A percentile compares a stretch with the other conserved stretches of the same genome.
Conservation (phyloP, 306 rosid species). For the Cicer yamashitae region DNA sequence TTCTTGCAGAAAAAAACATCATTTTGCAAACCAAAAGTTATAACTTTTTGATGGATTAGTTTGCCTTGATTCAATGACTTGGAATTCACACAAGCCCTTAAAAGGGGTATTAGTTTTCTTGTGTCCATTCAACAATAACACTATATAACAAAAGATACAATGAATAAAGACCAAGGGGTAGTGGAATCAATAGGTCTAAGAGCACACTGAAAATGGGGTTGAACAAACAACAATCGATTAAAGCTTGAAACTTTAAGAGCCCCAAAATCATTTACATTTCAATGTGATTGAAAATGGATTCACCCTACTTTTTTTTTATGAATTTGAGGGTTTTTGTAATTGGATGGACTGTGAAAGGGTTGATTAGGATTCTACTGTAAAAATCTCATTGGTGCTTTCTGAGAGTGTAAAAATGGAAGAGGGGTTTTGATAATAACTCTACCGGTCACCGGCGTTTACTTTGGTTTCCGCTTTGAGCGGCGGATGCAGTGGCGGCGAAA, state of each 20-base stretch:
- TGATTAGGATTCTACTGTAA: background rate
- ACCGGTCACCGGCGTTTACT: background rate
- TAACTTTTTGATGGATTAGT: conserved; percentile 67
- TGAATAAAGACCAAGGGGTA: conserved; percentile 2
- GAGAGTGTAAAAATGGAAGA: background rate
- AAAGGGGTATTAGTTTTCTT: conserved; percentile 54
- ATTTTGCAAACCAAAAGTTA: conserved; percentile 64
- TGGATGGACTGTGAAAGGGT: background rate
- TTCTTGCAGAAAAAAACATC: conserved; percentile 55
- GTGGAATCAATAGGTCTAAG: conserved; percentile 1
- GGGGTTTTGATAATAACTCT: background rate
- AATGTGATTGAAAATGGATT: background rate
- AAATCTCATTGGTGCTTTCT: background rate
- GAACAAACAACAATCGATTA: conserved; percentile 1
- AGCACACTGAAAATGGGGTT: conserved; percentile 2
- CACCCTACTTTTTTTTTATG: background rate
- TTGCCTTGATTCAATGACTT: conserved; percentile 62
- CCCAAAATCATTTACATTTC: background rate
- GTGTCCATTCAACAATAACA: conserved; percentile 55
- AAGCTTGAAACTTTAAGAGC: conserved; percentile 4
- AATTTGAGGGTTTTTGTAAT: background rate
- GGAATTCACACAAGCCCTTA: conserved; percentile 56
- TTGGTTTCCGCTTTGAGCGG: conserved; percentile 1
- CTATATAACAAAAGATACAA: background rate
- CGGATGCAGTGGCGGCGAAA: background rate